phyloP scores from a whole-genome alignment of 345 rosid genomes.

The Eucalyptus tenuipes region DNA sequence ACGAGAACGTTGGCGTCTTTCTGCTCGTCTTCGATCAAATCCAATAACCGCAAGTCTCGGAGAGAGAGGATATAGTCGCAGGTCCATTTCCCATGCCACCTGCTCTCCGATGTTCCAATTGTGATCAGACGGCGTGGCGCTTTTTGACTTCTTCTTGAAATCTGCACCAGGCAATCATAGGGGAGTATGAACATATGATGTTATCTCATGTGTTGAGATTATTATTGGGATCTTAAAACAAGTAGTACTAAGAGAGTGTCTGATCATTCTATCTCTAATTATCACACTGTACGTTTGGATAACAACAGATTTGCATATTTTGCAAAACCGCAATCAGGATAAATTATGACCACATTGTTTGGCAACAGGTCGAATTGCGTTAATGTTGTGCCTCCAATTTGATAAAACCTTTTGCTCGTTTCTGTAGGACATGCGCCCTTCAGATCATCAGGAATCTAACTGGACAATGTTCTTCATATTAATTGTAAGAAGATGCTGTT shows the following conservation, averaged over 20 bases:
- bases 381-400: not conserved
- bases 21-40: slow-evolving; percentile 55
- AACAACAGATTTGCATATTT: not conserved
- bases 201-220: not conserved
- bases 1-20: slow-evolving; percentile 34
- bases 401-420: not conserved
- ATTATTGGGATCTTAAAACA: not conserved
- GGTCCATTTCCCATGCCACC: slow-evolving; percentile 62
- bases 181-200: not conserved
- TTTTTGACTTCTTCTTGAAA: not conserved
- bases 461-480: not conserved
- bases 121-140: slow-evolving; percentile 16
- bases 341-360: not conserved
- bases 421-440: not conserved
- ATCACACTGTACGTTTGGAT: not conserved
- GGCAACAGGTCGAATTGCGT: not conserved
- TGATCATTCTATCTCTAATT: not conserved
- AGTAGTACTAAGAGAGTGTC: not conserved
- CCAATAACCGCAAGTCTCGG: slow-evolving; percentile 42
- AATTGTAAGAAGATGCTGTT: not conserved
- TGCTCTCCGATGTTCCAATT: slow-evolving; percentile 56
- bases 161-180: not conserved
- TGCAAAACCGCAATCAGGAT: not conserved
- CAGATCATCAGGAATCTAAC: not conserved
- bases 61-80: slow-evolving; percentile 50